These are phyloP conservation scores for Obelidium mucronatum DNA, from an alignment of 192 early-diverging fungal species.

Conservation along the genomic window DNA sequence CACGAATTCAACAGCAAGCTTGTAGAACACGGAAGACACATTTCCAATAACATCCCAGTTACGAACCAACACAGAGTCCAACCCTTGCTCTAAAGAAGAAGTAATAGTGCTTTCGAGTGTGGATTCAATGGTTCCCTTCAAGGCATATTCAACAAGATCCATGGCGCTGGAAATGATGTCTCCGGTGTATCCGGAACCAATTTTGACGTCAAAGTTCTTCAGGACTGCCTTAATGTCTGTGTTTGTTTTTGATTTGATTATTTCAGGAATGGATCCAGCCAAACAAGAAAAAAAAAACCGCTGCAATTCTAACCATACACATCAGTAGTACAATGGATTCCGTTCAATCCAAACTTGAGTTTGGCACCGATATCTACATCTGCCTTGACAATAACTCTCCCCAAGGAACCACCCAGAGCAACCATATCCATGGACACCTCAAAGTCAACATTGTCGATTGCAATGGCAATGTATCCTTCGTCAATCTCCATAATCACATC, in stretches of 20 bases:
- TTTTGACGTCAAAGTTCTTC: conserved; percentile 28
- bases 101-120: neutral
- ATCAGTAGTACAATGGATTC: conserved; percentile 26
- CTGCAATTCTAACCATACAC: conserved; percentile 8
- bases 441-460: conserved; percentile 27
- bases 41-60: conserved; percentile 22
- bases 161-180: conserved; percentile 4
- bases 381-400: conserved; percentile 1
- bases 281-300: neutral
- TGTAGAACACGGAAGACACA: conserved; percentile 26
- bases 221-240: neutral
- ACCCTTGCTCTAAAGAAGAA: neutral
- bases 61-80: conserved; percentile 22
- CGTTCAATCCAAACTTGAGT: conserved; percentile 11
- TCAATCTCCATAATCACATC: conserved; percentile 8
- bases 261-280: neutral
- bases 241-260: no score
- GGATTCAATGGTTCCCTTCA: neutral
- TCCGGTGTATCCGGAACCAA: conserved; percentile 17
- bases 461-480: conserved; percentile 16
- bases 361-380: conserved; percentile 18
- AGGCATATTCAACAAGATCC: conserved; percentile 11
- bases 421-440: conserved; percentile 22
- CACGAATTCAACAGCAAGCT: conserved; percentile 8
- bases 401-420: conserved; percentile 2